Evolutionary conservation across 495 filamentous ascomycete genomes (phyloP).

Genomic region (Penicillium antarcticum): DNA sequence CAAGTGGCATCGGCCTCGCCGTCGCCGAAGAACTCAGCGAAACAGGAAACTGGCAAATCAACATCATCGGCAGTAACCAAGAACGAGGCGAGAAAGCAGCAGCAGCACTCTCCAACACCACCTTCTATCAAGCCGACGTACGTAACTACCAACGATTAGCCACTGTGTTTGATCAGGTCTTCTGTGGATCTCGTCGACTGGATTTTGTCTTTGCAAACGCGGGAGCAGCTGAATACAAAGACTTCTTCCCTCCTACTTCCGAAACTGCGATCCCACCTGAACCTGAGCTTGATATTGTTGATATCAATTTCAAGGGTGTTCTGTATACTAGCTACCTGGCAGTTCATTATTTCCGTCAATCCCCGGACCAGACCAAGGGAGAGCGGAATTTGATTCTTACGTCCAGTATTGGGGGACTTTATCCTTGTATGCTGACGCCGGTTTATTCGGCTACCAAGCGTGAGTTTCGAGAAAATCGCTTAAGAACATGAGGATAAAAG

Average conservation of each 20-base stretch:
- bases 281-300: slow-evolving; percentile 48
- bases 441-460: slow-evolving; percentile 16
- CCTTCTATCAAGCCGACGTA: slow-evolving; percentile 17
- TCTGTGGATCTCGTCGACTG: slow-evolving; percentile 1
- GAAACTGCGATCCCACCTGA: slow-evolving; percentile 31
- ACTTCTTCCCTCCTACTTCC: neutral
- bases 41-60: slow-evolving; percentile 13
- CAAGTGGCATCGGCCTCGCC: slow-evolving; percentile 21
- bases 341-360: slow-evolving; percentile 21
- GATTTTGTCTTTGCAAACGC: slow-evolving; percentile 29
- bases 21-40: slow-evolving; percentile 13
- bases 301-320: slow-evolving; percentile 61
- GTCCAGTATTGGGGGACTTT: slow-evolving; percentile 18
- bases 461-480: neutral
- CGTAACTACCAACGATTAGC: slow-evolving; percentile 11
- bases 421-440: slow-evolving; percentile 14
- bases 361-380: slow-evolving; percentile 5
- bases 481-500: too few relatives aligned
- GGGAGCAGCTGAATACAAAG: slow-evolving; percentile 7
- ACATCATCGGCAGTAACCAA: slow-evolving; percentile 15
- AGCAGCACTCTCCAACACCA: neutral
- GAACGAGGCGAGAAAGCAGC: slow-evolving; percentile 10
- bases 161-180: slow-evolving; percentile 6
- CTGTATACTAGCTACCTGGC: slow-evolving; percentile 62
- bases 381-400: slow-evolving; percentile 11